phyloP scores from a whole-genome alignment of 108 stramenopile genomes.

The Discostella pseudostelligera region DNA sequence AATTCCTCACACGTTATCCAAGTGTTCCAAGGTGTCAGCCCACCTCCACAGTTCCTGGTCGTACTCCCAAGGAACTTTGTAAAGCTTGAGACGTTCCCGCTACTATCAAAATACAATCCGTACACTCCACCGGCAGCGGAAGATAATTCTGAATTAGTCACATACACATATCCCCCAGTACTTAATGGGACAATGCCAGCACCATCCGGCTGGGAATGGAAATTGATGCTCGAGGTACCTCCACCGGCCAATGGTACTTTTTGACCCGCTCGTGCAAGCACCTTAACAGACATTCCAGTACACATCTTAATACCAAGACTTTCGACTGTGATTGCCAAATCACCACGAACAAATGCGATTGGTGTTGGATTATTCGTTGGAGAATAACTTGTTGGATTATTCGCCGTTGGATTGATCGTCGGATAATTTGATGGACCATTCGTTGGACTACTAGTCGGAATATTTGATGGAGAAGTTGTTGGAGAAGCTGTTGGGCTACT shows the following conservation, averaged over 20 bases:
- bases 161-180: slow-evolving; percentile 43
- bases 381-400: too few relatives aligned
- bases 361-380: not conserved
- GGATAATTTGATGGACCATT: too few relatives aligned
- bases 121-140: slow-evolving; percentile 21
- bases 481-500: too few relatives aligned
- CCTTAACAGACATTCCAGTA: not conserved
- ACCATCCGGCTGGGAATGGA: slow-evolving; percentile 48
- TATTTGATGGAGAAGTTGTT: too few relatives aligned
- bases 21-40: slow-evolving; percentile 56
- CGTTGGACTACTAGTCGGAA: too few relatives aligned
- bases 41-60: slow-evolving; percentile 42
- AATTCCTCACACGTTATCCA: slow-evolving; percentile 67
- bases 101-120: slow-evolving; percentile 44
- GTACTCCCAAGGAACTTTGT: slow-evolving; percentile 26
- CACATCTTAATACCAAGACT: not conserved
- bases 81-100: slow-evolving; percentile 32
- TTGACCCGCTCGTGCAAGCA: slow-evolving; percentile 30
- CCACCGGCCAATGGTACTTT: slow-evolving; percentile 30
- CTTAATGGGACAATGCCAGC: slow-evolving; percentile 34
- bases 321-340: not conserved
- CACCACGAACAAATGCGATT: not conserved
- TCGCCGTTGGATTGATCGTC: too few relatives aligned
- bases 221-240: slow-evolving; percentile 15
- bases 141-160: slow-evolving; percentile 40